Base-by-base conservation (phyloP, 441 rosid species). In the Jatropha podagrica region DNA sequence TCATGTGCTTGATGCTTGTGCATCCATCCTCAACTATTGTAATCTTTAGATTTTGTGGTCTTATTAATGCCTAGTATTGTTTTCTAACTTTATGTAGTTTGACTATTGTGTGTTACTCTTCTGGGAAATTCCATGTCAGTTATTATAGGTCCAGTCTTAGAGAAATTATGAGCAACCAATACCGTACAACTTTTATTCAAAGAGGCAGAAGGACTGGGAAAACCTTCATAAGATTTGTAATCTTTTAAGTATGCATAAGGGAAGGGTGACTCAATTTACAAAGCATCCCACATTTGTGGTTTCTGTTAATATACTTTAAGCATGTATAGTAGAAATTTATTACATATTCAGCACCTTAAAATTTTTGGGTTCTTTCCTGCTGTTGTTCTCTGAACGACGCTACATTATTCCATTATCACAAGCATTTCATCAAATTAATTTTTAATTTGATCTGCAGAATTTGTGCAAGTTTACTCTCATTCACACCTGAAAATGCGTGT, bases 401-500 rank as follows among this genome's bases (percentile, higher is more conserved):
- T 17, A 23, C 68, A 15, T 17, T 10, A 13, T 52, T 12, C 15
- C 5, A 60, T 62, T 49, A 26, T 48, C 58, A 42, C 14, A 40
- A 65, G 10, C 54, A 68, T 46, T 63, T 61, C 17, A n/a, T 13
- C 18, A 54, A 18, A n/a, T 73, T 63, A 37, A 44, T 56, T 32
- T 65, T 15, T 76, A 23, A 59, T 69, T 7, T 70, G 54, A 23
- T 65, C 58, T 77, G 85, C 93, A 94, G 99, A 94, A 76, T 96
- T 94, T 82, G 99, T 92, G 74, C 91, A 94, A 86, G 90, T 96
- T 68, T 66, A 83, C 48, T 91, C 97, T 49, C 87, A 79, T 77
- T 86, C 94, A 48, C 98, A 88, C 80, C 88, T 94, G 76, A 96
- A 91, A 87, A 92, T 96, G 98, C 94, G 90, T 42, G 98, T 94